Base-by-base conservation (phyloP, 1,284 basidiomycete genomes). In the Ceraceosorus guamensis region DNA sequence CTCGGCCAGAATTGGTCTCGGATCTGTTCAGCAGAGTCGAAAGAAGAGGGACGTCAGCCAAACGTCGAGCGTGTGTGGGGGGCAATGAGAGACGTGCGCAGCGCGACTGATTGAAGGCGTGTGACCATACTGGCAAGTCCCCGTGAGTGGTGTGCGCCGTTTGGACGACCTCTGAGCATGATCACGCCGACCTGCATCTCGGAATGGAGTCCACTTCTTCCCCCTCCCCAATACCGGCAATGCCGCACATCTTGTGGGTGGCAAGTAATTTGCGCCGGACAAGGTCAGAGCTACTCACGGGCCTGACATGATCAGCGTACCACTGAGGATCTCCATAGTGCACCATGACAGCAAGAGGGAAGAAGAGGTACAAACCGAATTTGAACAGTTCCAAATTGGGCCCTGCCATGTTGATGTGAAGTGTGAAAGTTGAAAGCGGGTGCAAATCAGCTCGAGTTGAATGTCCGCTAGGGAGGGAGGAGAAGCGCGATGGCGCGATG, bases 281-380 rank as follows among this genome's bases (percentile, higher is more conserved):
- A 41, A 41, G 37, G 37, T 41, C 6, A 6, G 7, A 7, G 13
- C 13, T 14, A 59, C 87, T 64, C 76, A 89, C 89, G 8, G 90
- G 89, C 44, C 87, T 77, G 44, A 92, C 89, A 65, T 88, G 81
- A 46, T 81, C 79, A 48, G 82, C 80, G 72, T 91, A 93, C 89
- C 89, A 95, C 41, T 87, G 83, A 4, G 89, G 88, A 76, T 91
- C 88, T 53, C 90, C 89, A 71, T 88, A 92, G 76, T 91, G 87
- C 52, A 91, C 79, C 78, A 93, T 84, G 31, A 88, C 84, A 46
- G 83, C 81, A 52, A 92, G 83, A 0, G 91, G 91, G 63, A 92
- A 85, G 75, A 90, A 89, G 58, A 93, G 83, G 78, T 95, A 93
- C 35, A 74, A 43, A 32, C 68, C 67, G 50, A 74, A 74, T 57